Percentiles rank a stretch among this genome's conserved stretches.
Evolutionary conservation across 768 basidiomycete species (phyloP).

Genomic region (Boletus coccyginus): DNA sequence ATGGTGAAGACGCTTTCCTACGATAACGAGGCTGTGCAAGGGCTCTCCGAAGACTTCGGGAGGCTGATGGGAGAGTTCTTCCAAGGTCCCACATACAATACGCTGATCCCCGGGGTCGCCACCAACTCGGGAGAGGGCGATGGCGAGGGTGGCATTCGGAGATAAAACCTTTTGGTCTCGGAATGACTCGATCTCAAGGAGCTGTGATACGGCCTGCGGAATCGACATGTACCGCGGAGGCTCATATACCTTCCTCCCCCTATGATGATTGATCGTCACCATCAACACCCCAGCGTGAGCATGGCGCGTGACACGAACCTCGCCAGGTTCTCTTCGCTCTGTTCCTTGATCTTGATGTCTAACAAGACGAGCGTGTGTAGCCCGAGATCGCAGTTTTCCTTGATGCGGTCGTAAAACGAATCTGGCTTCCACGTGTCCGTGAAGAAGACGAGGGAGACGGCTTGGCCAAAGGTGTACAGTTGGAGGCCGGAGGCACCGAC

Average conservation of each 20-base stretch:
- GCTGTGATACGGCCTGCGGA: conserved; percentile 78
- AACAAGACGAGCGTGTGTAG: conserved; percentile 93
- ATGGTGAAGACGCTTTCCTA: conserved; percentile 87
- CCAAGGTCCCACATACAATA: conserved; percentile 83
- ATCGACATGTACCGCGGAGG: conserved; percentile 98
- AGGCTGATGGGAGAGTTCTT: conserved; percentile 62
- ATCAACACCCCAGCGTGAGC: neutral
- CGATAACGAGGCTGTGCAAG: conserved; percentile 87
- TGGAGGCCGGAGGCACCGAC: conserved; percentile 91
- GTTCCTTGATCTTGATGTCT: conserved; percentile 98
- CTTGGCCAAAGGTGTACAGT: conserved; percentile 98
- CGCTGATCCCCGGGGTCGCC: conserved; percentile 51
- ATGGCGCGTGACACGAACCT: conserved; percentile 48
- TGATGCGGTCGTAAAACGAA: conserved; percentile 90
- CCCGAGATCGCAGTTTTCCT: conserved; percentile 84
- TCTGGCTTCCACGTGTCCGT: conserved; percentile 96
- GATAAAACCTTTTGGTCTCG: conserved; percentile 50
- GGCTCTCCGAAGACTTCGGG: conserved; percentile 78
- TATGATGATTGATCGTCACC: conserved; percentile 30
- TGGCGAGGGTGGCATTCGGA: conserved; percentile 60
- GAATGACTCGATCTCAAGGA: conserved; percentile 60
- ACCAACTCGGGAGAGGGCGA: conserved; percentile 78
- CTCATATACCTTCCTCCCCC: conserved; percentile 94
- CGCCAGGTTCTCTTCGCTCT: conserved; percentile 94
- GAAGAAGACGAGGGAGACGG: conserved; percentile 95